Evolutionary conservation across 2,329 filamentous ascomycete genomes (phyloP), one percentile per base, ranked within the genome.

Genomic region (Lachnellula suecica): DNA sequence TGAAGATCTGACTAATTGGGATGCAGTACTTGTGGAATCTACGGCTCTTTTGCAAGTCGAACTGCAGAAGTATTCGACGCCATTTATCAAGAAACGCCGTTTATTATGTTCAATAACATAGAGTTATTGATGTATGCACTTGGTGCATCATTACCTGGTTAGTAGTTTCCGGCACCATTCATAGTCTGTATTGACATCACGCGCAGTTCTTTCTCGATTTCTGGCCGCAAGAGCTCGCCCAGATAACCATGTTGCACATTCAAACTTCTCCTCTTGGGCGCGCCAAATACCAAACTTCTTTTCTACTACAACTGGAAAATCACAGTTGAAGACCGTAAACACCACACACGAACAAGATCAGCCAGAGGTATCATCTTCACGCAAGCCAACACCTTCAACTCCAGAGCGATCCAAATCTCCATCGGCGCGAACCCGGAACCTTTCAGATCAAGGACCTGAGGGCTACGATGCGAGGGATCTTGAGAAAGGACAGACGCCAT

Each of bases 101-200:
- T 59, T 31, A 51, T 66, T 10, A 66, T 67, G 59, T 59, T 63
- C 37, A 65, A 60, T 41, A 63, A 66, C 37, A 62, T 67, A 23
- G 65, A 67, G 43, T 59, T 66, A 20, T 51, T 66, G 10, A 63
- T 63, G 52, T 67, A 67, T 50, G 50, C 63, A 6, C 44, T 67
- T 19, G 65, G 65, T 15, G 65, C 65, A 22, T 63, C 64, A 11
- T 61, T 67, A 41, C 65, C 65, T 43, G 60, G 60, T 63, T 24
- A 15, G 40, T 42, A 22, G 9, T 24, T 11, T 25, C 11, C n/a
- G n/a, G n/a, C n/a, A n/a, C n/a, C n/a, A n/a, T n/a, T n/a, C n/a
- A n/a, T n/a, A n/a, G n/a, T n/a, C n/a, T n/a, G n/a, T n/a, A n/a
- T n/a, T n/a, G n/a, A n/a, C n/a, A n/a, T n/a, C n/a, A n/a, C n/a